phyloP scores from a whole-genome alignment of 2,329 filamentous ascomycete species.

The Talaromyces piceae region DNA sequence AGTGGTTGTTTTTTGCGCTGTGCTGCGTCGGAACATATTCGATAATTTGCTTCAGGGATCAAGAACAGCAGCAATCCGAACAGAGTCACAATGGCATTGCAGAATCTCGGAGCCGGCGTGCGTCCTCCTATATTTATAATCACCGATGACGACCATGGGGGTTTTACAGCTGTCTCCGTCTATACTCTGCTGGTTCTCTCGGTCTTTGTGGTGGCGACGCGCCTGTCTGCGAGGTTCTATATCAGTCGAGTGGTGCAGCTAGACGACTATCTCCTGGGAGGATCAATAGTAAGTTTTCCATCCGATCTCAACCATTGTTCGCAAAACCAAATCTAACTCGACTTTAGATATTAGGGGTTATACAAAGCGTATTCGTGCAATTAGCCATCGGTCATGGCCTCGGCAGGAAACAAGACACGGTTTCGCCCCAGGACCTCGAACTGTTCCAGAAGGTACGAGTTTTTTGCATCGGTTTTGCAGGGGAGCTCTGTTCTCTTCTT shows the following conservation, averaged over 20 bases:
- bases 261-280: slow-evolving; percentile 16
- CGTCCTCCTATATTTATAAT: slow-evolving; percentile 18
- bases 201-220: slow-evolving; percentile 14
- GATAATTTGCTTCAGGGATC: too few relatives aligned
- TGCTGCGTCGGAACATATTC: neutral
- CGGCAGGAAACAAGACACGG: slow-evolving; percentile 11
- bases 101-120: slow-evolving; percentile 12
- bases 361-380: slow-evolving; percentile 17
- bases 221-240: slow-evolving; percentile 16
- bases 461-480: too few relatives aligned
- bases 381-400: slow-evolving; percentile 18
- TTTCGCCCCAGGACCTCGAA: slow-evolving; percentile 8
- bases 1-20: neutral
- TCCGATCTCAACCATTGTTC: neutral
- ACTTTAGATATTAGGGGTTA: slow-evolving; percentile 12
- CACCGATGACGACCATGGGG: slow-evolving; percentile 17
- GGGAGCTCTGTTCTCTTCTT: too few relatives aligned
- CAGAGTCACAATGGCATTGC: neutral
- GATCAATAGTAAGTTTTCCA: slow-evolving; percentile 10
- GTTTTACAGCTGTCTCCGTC: slow-evolving; percentile 16
- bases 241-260: slow-evolving; percentile 16
- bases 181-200: slow-evolving; percentile 16
- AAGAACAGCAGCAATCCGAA: too few relatives aligned
- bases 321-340: neutral
- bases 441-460: slow-evolving; percentile 14